A percentile compares a stretch with the other conserved stretches of the same genome.
Evolutionary conservation across 805 yeast genomes (phyloP).

Genomic region (Yamadazyma laniorum): DNA sequence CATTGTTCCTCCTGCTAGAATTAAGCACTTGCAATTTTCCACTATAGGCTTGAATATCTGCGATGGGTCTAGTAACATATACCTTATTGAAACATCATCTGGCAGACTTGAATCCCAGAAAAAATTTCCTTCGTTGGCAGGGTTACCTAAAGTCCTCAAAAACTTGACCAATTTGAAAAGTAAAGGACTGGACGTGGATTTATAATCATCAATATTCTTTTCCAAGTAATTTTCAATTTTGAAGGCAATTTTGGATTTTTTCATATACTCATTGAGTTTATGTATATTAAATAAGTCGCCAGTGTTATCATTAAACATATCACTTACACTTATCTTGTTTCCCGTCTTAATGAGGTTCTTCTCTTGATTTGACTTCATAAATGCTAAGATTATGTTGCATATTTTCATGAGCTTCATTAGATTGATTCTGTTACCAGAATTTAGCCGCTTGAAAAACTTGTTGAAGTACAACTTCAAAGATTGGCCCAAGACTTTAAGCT

Average conservation of each 20-base stretch:
- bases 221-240: constrained; percentile 75
- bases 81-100: constrained; percentile 45
- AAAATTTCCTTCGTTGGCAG: constrained; percentile 75
- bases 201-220: constrained; percentile 11
- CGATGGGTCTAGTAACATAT: constrained; percentile 79
- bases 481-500: constrained; percentile 43
- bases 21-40: constrained; percentile 62
- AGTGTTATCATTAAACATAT: constrained; percentile 56
- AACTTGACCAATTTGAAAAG: constrained; percentile 67
- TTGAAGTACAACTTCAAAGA: constrained; percentile 55
- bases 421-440: constrained; percentile 69
- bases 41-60: constrained; percentile 64
- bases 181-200: constrained; percentile 46
- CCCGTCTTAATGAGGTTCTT: constrained; percentile 48
- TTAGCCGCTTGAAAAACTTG: constrained; percentile 63
- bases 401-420: constrained; percentile 61
- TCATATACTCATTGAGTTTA: constrained; percentile 61
- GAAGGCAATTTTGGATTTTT: constrained; percentile 72
- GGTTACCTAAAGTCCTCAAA: constrained; percentile 63
- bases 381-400: constrained; percentile 49
- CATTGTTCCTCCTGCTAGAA: constrained; percentile 95
- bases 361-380: constrained; percentile 33
- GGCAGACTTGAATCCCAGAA: constrained; percentile 53
- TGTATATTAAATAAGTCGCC: constrained; percentile 72
- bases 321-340: constrained; percentile 45